phyloP scores from a whole-genome alignment of 805 yeast species.

The Yamadazyma akitaensis region DNA sequence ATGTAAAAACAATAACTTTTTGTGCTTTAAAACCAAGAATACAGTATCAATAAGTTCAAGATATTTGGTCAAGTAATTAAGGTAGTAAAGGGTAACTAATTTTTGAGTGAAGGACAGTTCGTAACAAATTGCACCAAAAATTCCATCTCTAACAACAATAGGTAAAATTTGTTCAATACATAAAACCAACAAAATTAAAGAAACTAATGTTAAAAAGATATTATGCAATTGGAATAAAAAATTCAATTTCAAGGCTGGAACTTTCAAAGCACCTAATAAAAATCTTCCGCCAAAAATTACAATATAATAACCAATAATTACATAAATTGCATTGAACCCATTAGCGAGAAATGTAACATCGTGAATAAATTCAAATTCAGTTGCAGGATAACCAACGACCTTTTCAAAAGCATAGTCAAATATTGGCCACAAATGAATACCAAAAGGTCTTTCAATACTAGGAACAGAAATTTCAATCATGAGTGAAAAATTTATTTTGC shows the following conservation, averaged over 20 bases:
- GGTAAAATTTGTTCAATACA: conserved; percentile 85
- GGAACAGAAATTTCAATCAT: conserved; percentile 29
- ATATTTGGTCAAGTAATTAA: conserved; percentile 88
- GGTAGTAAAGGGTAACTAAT: conserved; percentile 79
- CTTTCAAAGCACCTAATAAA: conserved; percentile 46
- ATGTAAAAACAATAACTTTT: conserved; percentile 88
- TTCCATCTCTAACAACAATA: conserved; percentile 66
- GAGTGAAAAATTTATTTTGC: background rate
- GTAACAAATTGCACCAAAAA: conserved; percentile 81
- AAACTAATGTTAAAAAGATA: conserved; percentile 64
- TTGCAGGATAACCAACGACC: conserved; percentile 55
- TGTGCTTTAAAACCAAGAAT: conserved; percentile 86
- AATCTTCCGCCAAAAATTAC: conserved; percentile 68
- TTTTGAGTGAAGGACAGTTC: conserved; percentile 77
- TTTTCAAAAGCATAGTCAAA: conserved; percentile 48
- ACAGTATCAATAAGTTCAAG: conserved; percentile 88
- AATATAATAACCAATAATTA: conserved; percentile 40
- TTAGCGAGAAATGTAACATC: conserved; percentile 67
- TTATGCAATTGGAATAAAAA: conserved; percentile 83
- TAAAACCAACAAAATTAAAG: conserved; percentile 63
- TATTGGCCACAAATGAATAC: conserved; percentile 65
- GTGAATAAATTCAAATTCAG: conserved; percentile 63
- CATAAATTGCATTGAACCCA: conserved; percentile 49
- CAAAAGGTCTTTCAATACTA: conserved; percentile 48
- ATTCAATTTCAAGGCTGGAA: conserved; percentile 71